Evolutionary conservation across 768 basidiomycete genomes (phyloP), one percentile per base, ranked within the genome.

Genomic region (Hydnum rufescens): DNA sequence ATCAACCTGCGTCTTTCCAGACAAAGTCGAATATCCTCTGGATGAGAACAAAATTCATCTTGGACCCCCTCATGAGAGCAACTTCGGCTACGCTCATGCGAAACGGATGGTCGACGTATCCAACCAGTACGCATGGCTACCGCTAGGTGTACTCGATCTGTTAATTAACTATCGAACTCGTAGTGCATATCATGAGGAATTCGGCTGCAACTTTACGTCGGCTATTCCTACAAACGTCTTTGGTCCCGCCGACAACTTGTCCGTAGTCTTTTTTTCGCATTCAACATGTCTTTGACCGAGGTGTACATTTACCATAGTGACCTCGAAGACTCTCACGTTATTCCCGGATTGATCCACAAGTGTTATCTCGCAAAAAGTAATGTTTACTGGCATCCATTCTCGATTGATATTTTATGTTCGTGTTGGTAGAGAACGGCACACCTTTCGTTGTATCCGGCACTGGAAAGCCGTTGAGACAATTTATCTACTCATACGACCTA

Each of bases 141-240:
- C 13, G 13, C 44, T 13, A 13, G 44, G 16, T 47, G 44, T 1
- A 13, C 36, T 22, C 25, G 13, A 47, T 13, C 26, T 16, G 16
- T 1, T 47, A 25, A 8, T 47, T 8, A 16, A 16, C 16, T 19
- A 49, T 26, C 42, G 42, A 1, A 0, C 42, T 18, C 26, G 26
- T 54, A 92, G 90, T 57, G 92, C 92, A 0, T 97, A 96, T 73
- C 82, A 90, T 67, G 88, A 93, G 58, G 82, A 96, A 64, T 93
- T 81, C 59, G 92, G 90, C 19, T 79, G 78, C 68, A 88, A 87
- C 66, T 96, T 95, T 63, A 95, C 90, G 3, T 87, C 88, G 39
- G 89, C 90, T 13, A 97, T 97, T 61, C 92, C 93, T 1, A 96
- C 93, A 6, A 95, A 92, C 63, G 78, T 96, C n/a, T 96, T 96